phyloP scores from a whole-genome alignment of 2,329 filamentous ascomycete species.

The Fusarium camptoceras region DNA sequence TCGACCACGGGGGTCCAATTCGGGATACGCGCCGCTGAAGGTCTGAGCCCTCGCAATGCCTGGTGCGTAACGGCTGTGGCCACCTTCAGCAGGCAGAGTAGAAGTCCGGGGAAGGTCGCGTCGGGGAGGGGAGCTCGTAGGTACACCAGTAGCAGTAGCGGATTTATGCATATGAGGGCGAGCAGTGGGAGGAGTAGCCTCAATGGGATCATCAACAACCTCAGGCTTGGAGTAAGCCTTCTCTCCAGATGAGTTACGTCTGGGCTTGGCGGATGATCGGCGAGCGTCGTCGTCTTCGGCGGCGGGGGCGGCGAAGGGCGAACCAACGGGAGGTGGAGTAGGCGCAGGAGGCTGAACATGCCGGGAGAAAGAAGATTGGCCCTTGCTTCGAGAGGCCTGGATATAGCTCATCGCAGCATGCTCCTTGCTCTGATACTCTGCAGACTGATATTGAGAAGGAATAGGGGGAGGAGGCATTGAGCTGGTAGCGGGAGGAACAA shows the following conservation, averaged over 20 bases:
- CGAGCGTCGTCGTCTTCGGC: constrained; percentile 51
- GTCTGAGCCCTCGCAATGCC: constrained; percentile 51
- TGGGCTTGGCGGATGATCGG: constrained; percentile 50
- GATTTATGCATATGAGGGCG: constrained; percentile 47
- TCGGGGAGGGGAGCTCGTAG: constrained; percentile 51
- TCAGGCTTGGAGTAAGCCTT: constrained; percentile 51
- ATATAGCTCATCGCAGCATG: constrained; percentile 48
- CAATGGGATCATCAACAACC: constrained; percentile 48
- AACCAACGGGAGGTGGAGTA: constrained; percentile 51
- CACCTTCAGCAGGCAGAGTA: constrained; percentile 51
- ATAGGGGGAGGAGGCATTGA: constrained; percentile 40
- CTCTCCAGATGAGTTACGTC: constrained; percentile 52
- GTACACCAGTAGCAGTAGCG: constrained; percentile 42
- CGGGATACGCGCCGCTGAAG: constrained; percentile 46
- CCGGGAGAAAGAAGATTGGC: constrained; percentile 37
- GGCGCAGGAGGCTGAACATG: constrained; percentile 50
- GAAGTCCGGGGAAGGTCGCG: constrained; percentile 49
- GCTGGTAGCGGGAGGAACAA: constrained; percentile 30
- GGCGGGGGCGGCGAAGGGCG: constrained; percentile 47
- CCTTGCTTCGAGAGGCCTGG: constrained; percentile 48
- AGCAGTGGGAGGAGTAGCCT: constrained; percentile 48
- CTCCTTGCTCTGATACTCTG: constrained; percentile 36
- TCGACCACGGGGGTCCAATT: constrained; percentile 51
- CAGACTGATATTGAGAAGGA: constrained; percentile 37
- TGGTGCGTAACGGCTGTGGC: constrained; percentile 47